Evolutionary conservation across 805 yeast species (phyloP), one percentile per base, ranked within the genome.

Genomic region (Komagataella kurtzmanii): DNA sequence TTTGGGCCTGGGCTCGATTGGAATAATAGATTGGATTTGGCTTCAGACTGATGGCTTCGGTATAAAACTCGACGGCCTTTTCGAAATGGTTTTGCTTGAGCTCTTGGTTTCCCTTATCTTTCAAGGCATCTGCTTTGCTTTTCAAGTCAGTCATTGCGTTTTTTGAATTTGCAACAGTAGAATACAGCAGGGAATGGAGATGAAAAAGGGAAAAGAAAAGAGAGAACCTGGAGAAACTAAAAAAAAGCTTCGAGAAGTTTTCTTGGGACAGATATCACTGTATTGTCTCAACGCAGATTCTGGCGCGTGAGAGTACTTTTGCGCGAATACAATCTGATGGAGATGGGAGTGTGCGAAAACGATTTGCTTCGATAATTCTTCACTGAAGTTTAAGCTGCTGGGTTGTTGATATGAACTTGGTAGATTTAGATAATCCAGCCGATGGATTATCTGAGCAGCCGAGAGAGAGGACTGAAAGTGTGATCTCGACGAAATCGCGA

Each of bases 1-100:
- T 80, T 58, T 89, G 83, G 1, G 88, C 96, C 63, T 88, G 89
- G 0, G 98, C 97, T 56, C 97, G 74, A 66, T 91, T 91, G 7
- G 96, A 83, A 62, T 73, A 88, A 55, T 83, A 80, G 36, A 82
- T 74, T 2, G 86, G 79, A 50, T 82, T 81, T 10, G 74, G 65
- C 57, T 83, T 83, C 12, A 83, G 56, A 24, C 74, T 83, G 43
- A 91, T 84, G 7, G 97, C 97, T 54, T 74, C 64, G 1, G 91
- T 76, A 65, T 93, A 91, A 3, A 72, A 63, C 8, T 75, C 81
- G n/a, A 82, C 69, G 6, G 97, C 97, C 40, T 73, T 71, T 3
- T 71, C 72, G 57, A 70, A 83, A 56, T 80, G 71, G 45, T 88
- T 84, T 18, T 72, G 70, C 65, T 87, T 87, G 58, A 91, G 75